Percentiles rank a stretch among this genome's conserved stretches.
Evolutionary conservation across 2,329 filamentous ascomycete genomes (phyloP).

Genomic region (Allantophomopsis lycopodina): DNA sequence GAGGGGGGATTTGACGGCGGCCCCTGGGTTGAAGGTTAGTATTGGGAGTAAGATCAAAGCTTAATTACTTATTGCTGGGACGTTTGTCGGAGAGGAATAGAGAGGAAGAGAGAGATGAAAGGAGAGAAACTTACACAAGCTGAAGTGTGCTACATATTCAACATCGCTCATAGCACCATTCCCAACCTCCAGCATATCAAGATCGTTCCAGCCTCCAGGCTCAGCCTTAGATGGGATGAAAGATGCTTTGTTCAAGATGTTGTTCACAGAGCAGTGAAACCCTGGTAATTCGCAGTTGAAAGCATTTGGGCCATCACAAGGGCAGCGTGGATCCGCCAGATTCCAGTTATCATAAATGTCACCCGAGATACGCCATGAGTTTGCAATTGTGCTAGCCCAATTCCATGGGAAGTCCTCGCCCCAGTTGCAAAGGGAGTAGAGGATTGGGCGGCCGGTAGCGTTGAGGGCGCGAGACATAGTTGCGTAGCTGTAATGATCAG

Average conservation of each 20-base stretch:
- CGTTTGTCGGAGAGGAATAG: too few species aligned
- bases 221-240: constrained; percentile 15
- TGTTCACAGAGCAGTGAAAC: constrained; percentile 16
- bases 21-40: constrained; percentile 10
- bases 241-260: constrained; percentile 14
- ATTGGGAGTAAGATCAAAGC: neutral
- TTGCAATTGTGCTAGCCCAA: constrained; percentile 19
- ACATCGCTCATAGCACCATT: constrained; percentile 20
- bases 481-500: constrained; percentile 12
- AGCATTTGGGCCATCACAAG: constrained; percentile 23
- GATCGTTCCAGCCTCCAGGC: constrained; percentile 18
- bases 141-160: constrained; percentile 21
- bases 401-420: constrained; percentile 30
- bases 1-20: constrained; percentile 13
- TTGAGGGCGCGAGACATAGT: constrained; percentile 21
- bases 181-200: constrained; percentile 22
- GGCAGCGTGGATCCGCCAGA: constrained; percentile 21
- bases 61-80: too few species aligned
- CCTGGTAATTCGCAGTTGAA: constrained; percentile 15
- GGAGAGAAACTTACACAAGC: constrained; percentile 10
- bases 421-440: constrained; percentile 30
- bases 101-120: neutral
- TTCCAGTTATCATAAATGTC: constrained; percentile 24
- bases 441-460: constrained; percentile 21
- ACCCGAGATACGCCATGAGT: constrained; percentile 23